These are phyloP conservation scores for Pyrenopolyporus hunteri DNA, from an alignment of 495 filamentous ascomycete genomes.

Conservation along the genomic window DNA sequence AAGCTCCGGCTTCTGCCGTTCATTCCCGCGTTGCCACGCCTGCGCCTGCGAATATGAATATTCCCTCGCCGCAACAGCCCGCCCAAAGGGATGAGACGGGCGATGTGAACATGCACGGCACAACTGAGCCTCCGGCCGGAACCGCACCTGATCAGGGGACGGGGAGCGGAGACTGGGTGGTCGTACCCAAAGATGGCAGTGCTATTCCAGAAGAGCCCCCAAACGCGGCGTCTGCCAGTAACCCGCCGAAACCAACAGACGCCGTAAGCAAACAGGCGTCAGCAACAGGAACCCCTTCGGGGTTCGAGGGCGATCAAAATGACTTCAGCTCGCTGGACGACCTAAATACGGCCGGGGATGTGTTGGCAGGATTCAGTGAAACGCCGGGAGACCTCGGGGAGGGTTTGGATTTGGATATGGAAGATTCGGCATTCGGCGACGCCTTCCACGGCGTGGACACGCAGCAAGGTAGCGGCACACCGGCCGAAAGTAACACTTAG, in stretches of 20 bases:
- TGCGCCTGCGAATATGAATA: slow-evolving; percentile 52
- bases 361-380: slow-evolving; percentile 51
- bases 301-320: slow-evolving; percentile 52
- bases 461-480: slow-evolving; percentile 36
- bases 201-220: slow-evolving; percentile 39
- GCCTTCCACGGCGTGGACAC: slow-evolving; percentile 59
- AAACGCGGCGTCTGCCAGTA: slow-evolving; percentile 13
- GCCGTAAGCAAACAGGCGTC: slow-evolving; percentile 47
- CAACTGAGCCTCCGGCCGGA: slow-evolving; percentile 15
- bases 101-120: slow-evolving; percentile 48
- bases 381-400: slow-evolving; percentile 50
- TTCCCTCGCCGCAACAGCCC: slow-evolving; percentile 43
- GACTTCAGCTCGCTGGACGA: slow-evolving; percentile 62
- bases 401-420: slow-evolving; percentile 54
- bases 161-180: slow-evolving; percentile 60
- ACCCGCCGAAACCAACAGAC: slow-evolving; percentile 19
- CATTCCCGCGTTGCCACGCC: slow-evolving; percentile 57
- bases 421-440: slow-evolving; percentile 63
- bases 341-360: slow-evolving; percentile 58
- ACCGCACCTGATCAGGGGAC: slow-evolving; percentile 50
- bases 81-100: slow-evolving; percentile 31
- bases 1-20: slow-evolving; percentile 47
- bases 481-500: slow-evolving; percentile 38
- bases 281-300: slow-evolving; percentile 48
- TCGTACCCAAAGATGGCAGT: slow-evolving; percentile 58